Evolutionary conservation across 164 flowering plant species (phyloP).

Genomic region (Vitis amurensis): DNA sequence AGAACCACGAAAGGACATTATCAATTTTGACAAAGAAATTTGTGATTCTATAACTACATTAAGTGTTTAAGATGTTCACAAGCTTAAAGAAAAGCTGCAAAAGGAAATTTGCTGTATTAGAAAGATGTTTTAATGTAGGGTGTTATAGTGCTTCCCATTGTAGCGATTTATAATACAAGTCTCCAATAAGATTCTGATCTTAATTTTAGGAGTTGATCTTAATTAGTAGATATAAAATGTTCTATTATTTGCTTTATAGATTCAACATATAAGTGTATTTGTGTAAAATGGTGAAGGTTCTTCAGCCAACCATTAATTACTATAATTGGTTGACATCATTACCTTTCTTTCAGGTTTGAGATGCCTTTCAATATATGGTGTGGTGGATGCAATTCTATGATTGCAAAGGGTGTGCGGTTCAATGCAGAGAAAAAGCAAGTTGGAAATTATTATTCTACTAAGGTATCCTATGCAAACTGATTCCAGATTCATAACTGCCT

Average conservation of each 20-base stretch:
- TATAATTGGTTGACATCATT: not conserved
- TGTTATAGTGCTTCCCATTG: too few species aligned
- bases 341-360: slow-evolving; percentile 64
- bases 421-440: slow-evolving; percentile 99
- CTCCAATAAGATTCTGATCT: too few species aligned
- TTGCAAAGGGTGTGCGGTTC: slow-evolving; percentile 96
- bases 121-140: too few species aligned
- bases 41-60: too few species aligned
- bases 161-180: too few species aligned
- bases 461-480: slow-evolving; percentile 46
- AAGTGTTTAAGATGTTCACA: not conserved
- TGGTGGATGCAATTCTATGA: slow-evolving; percentile 98
- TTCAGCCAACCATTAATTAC: not conserved
- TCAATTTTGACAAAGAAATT: too few species aligned
- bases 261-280: too few species aligned
- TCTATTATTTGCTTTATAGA: not conserved
- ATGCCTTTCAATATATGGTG: slow-evolving; percentile 99
- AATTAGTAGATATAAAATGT: too few species aligned
- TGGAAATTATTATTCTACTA: slow-evolving; percentile 96
- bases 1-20: too few species aligned
- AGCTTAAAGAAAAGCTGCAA: not conserved
- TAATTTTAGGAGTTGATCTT: too few species aligned
- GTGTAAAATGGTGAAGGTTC: not conserved
- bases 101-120: not conserved
- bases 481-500: not conserved